Conservation (phyloP, 2,329 filamentous ascomycete genomes). For the Helminthosporium solani region DNA sequence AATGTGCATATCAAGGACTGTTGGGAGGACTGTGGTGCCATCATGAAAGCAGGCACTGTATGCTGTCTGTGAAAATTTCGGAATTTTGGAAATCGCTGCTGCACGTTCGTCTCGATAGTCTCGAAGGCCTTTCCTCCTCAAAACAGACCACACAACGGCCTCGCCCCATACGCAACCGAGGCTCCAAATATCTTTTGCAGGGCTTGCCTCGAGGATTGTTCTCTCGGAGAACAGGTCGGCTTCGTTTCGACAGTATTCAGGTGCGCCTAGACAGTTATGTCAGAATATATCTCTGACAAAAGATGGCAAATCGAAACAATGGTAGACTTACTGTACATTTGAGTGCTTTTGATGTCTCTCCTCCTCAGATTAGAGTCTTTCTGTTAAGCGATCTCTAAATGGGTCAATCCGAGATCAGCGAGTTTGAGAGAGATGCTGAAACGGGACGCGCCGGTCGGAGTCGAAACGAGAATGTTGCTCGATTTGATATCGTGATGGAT, state of each 20-base stretch:
- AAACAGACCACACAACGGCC: constrained; percentile 21
- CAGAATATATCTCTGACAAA: too few relatives aligned
- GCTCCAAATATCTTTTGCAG: constrained; percentile 45
- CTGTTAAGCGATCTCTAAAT: constrained; percentile 16
- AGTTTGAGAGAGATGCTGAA: constrained; percentile 39
- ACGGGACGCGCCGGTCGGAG: neutral
- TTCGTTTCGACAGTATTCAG: constrained; percentile 17
- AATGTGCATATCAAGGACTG: constrained; percentile 11
- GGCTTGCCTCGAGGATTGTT: constrained; percentile 16
- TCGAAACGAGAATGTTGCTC: constrained; percentile 44
- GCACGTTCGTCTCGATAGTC: constrained; percentile 11
- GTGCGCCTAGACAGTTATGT: constrained; percentile 16
- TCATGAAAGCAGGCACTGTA: constrained; percentile 24
- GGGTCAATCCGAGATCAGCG: constrained; percentile 40
- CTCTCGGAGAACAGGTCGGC: constrained; percentile 1
- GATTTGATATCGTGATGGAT: constrained; percentile 50
- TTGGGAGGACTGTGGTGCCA: constrained; percentile 7
- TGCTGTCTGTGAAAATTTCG: neutral
- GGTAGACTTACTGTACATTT: constrained; percentile 38
- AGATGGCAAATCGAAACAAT: neutral
- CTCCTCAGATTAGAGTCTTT: neutral
- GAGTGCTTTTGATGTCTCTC: constrained; percentile 32
- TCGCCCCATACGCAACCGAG: constrained; percentile 27
- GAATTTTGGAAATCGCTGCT: constrained; percentile 1
- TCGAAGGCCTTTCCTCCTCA: constrained; percentile 11